phyloP scores from a whole-genome alignment of 2,329 filamentous ascomycete species.

The Aspergillus uvarum region DNA sequence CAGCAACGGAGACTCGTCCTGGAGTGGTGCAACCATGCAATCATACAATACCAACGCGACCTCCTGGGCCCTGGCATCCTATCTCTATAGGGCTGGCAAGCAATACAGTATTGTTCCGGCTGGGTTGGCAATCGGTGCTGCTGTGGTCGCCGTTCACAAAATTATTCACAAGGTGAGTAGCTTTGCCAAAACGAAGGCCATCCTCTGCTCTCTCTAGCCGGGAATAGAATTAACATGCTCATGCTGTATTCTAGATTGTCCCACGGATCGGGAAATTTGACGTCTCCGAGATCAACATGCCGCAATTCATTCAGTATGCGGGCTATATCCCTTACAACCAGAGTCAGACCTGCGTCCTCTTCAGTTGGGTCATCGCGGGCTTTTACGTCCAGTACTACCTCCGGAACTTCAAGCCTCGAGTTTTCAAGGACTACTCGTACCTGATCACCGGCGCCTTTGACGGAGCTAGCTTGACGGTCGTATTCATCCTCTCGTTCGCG shows the following conservation, averaged over 20 bases:
- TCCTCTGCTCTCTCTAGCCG: neutral
- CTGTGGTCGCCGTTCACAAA: conserved; percentile 47
- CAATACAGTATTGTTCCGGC: conserved; percentile 52
- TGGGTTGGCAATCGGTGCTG: conserved; percentile 52
- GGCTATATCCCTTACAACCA: conserved; percentile 11
- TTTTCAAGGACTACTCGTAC: conserved; percentile 47
- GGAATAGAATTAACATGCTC: neutral
- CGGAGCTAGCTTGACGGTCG: conserved; percentile 41
- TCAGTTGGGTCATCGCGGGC: conserved; percentile 17
- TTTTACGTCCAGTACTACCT: conserved; percentile 37
- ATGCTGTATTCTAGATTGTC: neutral
- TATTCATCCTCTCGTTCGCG: conserved; percentile 46
- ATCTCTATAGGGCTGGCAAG: conserved; percentile 52
- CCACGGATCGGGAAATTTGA: conserved; percentile 14
- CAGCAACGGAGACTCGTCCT: conserved; percentile 50
- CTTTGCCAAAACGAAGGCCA: neutral
- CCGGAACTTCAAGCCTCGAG: conserved; percentile 34
- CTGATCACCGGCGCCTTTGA: conserved; percentile 43
- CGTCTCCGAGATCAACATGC: conserved; percentile 18
- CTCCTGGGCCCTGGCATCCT: conserved; percentile 51
- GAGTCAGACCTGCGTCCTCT: conserved; percentile 18
- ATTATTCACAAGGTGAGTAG: conserved; percentile 4
- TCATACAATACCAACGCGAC: conserved; percentile 38
- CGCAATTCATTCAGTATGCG: conserved; percentile 7
- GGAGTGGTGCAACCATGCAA: conserved; percentile 56